Evolutionary conservation across 2,329 filamentous ascomycete genomes (phyloP).

Genomic region (Sarocladiaceae sp.): DNA sequence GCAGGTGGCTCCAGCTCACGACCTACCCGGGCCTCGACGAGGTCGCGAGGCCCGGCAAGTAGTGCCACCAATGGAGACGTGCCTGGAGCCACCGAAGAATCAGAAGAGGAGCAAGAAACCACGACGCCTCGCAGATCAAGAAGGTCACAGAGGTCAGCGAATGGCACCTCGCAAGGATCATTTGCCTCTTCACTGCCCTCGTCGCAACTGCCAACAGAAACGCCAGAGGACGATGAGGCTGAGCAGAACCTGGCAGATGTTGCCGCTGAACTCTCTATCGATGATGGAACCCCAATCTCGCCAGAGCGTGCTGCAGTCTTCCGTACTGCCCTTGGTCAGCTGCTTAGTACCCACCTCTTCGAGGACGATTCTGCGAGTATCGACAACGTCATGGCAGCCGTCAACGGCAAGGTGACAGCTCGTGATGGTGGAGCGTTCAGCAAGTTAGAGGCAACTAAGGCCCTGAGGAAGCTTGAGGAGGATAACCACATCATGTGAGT

Average conservation of each 20-base stretch:
- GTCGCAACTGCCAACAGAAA: constrained; percentile 56
- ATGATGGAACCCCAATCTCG: constrained; percentile 44
- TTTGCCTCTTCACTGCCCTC: constrained; percentile 75
- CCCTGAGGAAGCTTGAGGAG: constrained; percentile 72
- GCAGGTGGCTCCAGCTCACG: constrained; percentile 19
- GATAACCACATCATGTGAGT: constrained; percentile 90
- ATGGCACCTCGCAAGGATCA: constrained; percentile 44
- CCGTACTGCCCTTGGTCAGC: constrained; percentile 71
- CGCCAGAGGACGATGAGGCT: constrained; percentile 34
- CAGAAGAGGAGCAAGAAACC: constrained; percentile 39
- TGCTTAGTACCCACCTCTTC: constrained; percentile 80
- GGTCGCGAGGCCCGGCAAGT: constrained; percentile 8
- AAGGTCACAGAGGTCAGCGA: constrained; percentile 29
- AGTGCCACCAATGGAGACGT: constrained; percentile 19
- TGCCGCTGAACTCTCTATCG: constrained; percentile 35
- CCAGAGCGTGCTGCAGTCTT: constrained; percentile 64
- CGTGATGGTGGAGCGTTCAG: constrained; percentile 55
- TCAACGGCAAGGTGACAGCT: constrained; percentile 64
- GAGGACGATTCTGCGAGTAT: constrained; percentile 77
- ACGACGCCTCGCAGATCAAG: constrained; percentile 36
- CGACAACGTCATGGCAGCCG: constrained; percentile 65
- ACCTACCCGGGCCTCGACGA: constrained; percentile 23
- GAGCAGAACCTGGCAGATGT: constrained; percentile 39
- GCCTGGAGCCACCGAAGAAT: constrained; percentile 46
- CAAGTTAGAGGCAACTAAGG: constrained; percentile 66